phyloP scores from a whole-genome alignment of 805 yeast genomes.

The Candida ulmi region DNA sequence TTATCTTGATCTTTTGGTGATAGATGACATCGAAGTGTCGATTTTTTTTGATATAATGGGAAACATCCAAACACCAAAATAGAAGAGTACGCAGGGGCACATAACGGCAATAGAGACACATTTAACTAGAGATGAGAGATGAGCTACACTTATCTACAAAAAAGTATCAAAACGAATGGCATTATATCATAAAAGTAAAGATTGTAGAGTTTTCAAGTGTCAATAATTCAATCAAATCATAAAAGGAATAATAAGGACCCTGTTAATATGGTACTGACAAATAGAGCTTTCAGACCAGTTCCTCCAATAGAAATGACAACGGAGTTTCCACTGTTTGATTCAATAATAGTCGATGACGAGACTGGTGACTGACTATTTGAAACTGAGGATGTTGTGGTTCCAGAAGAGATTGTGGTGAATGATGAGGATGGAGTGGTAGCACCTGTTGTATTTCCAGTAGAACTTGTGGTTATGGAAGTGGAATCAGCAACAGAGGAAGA shows the following conservation, averaged over 20 bases:
- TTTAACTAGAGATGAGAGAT: too few relatives aligned
- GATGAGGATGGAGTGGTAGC: not conserved
- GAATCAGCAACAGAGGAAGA: not conserved
- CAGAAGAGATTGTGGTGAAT: not conserved
- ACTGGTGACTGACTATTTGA: too few relatives aligned
- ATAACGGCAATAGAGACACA: too few relatives aligned
- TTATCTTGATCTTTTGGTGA: not conserved
- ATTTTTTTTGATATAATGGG: not conserved
- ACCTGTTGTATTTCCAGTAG: not conserved
- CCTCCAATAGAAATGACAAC: conserved; percentile 1
- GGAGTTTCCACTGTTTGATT: conserved; percentile 6
- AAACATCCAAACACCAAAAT: not conserved
- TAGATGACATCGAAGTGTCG: not conserved
- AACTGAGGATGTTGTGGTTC: not conserved
- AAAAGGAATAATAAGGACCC: not conserved
- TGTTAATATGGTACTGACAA: conserved; percentile 5
- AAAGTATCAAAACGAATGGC: not conserved
- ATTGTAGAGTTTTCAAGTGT: too few relatives aligned
- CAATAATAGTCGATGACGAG: not conserved
- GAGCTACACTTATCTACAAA: too few relatives aligned
- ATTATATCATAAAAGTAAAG: too few relatives aligned
- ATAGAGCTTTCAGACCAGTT: conserved; percentile 8
- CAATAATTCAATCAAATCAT: too few relatives aligned
- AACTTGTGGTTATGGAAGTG: too few relatives aligned
- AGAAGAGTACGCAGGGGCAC: too few relatives aligned